Conservation (phyloP, 106 monocot genomes). For the Dioscorea zingiberensis region DNA sequence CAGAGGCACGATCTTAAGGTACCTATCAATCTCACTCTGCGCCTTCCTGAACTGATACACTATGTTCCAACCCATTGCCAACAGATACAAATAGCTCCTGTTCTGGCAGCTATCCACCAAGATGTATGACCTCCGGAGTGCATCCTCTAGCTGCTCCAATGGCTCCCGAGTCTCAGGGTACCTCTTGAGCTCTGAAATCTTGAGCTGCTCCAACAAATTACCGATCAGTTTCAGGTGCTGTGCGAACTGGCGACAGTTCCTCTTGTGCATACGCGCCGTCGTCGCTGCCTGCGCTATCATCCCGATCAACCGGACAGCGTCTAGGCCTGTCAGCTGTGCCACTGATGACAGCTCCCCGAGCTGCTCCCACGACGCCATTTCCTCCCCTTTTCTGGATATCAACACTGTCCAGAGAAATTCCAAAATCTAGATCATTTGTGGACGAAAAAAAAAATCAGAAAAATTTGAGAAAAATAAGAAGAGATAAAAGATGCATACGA, state of each 20-base stretch:
- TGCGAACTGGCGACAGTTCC: constrained; percentile 59
- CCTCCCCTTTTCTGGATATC: not conserved
- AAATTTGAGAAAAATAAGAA: no score
- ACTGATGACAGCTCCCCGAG: constrained; percentile 48
- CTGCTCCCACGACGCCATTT: constrained; percentile 58
- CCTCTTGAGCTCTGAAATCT: constrained; percentile 63
- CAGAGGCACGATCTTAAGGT: constrained; percentile 52
- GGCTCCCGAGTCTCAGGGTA: constrained; percentile 69
- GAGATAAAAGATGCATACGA: no score
- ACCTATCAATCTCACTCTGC: constrained; percentile 68
- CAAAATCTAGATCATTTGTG: no score
- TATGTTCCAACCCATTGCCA: constrained; percentile 72
- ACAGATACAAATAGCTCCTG: constrained; percentile 51
- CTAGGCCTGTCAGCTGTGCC: constrained; percentile 55
- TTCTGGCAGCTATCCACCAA: constrained; percentile 62
- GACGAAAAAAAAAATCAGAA: no score
- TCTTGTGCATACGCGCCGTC: constrained; percentile 69
- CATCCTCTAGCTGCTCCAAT: constrained; percentile 68
- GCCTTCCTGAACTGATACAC: constrained; percentile 70
- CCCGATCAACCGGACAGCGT: constrained; percentile 49
- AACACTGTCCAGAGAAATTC: no score
- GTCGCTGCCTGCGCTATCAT: constrained; percentile 50
- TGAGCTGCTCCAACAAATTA: constrained; percentile 55
- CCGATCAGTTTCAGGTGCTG: constrained; percentile 74
- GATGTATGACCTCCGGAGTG: constrained; percentile 48